Evolutionary conservation across 768 basidiomycete species (phyloP).

Genomic region (Rhodotorula kratochvilovae): DNA sequence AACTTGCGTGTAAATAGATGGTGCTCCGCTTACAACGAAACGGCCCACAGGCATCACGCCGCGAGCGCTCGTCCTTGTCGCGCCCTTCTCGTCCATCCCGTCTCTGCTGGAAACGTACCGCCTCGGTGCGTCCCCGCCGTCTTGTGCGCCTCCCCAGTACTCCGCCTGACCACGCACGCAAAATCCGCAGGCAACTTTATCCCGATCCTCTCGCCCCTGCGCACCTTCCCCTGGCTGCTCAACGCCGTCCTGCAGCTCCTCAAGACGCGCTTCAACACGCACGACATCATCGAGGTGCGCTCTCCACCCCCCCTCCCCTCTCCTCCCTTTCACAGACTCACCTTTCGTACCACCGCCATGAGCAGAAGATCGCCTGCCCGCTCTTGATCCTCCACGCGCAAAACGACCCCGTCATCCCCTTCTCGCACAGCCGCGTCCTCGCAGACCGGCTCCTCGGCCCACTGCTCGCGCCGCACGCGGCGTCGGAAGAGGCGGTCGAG

Average conservation of each 20-base stretch:
- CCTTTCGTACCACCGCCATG: not conserved
- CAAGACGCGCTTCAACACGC: slow-evolving; percentile 29
- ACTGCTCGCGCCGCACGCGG: not conserved
- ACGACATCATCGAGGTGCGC: slow-evolving; percentile 16
- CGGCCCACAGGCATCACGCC: slow-evolving; percentile 13
- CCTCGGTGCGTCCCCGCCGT: slow-evolving; percentile 5
- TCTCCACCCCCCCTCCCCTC: too few relatives aligned
- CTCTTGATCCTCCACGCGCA: slow-evolving; percentile 37
- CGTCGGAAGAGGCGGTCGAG: not conserved
- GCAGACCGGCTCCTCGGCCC: slow-evolving; percentile 11
- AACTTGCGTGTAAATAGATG: too few relatives aligned
- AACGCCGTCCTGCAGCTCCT: slow-evolving; percentile 6
- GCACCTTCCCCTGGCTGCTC: slow-evolving; percentile 16
- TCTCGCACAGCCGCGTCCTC: slow-evolving; percentile 17
- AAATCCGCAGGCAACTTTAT: slow-evolving; percentile 8
- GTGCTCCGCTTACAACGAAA: too few relatives aligned
- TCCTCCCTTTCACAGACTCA: too few relatives aligned
- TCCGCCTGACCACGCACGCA: not conserved
- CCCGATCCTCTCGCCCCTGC: slow-evolving; percentile 29
- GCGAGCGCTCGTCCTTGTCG: slow-evolving; percentile 29
- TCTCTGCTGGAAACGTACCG: slow-evolving; percentile 27
- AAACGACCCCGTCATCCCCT: slow-evolving; percentile 34
- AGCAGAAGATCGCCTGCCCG: slow-evolving; percentile 13
- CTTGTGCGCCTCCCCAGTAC: not conserved
- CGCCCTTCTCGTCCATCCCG: slow-evolving; percentile 33